Evolutionary conservation across 2,329 filamentous ascomycete genomes (phyloP), one percentile per base, ranked within the genome.

Genomic region (Alternaria infectoria): DNA sequence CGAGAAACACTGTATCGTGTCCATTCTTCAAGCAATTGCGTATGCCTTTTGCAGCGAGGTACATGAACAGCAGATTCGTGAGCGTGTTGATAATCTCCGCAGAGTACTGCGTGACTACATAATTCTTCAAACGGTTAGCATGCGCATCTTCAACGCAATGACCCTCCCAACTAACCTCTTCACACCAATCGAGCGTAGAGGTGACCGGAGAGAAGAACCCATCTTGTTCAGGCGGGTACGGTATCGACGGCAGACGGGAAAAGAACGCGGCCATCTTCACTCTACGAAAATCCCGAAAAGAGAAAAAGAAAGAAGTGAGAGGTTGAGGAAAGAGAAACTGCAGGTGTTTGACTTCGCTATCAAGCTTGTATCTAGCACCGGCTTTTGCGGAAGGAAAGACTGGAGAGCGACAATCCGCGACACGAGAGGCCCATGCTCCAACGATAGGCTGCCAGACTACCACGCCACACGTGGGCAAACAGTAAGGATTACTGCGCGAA

Each of bases 51-150:
- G 88, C 81, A 8, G 93, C 93, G 19, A 97, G 86, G 78, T 86
- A 91, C 71, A 97, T 84, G 79, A 97, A 97, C 23, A 96, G 82
- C 4, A 91, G 78, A 78, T 97, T 97, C 32, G 93, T 97, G 30
- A 94, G 73, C 4, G 92, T 92, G 76, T 91, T 95, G 75, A 93
- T 87, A 49, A 94, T 88, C 76, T 94, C 92, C 36, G 92, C 92
- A 49, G 89, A 86, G 75, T 93, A 94, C 46, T 86, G 84, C 5
- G 91, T 93, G 40, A 90, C 88, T 82, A 91, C 91, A 80, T 91
- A 91, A 68, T 93, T 91, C 87, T 93, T 32, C 21, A 13, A 25
- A 45, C 65, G 21, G 28, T 70, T 19, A 69, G 66, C 47, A 63
- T 15, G 5, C 11, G 32, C 2, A 10, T 30, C 43, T 36, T 4